Evolutionary conservation across 1,139 yeast genomes (phyloP).

Genomic region (Yamadazyma sp.): DNA sequence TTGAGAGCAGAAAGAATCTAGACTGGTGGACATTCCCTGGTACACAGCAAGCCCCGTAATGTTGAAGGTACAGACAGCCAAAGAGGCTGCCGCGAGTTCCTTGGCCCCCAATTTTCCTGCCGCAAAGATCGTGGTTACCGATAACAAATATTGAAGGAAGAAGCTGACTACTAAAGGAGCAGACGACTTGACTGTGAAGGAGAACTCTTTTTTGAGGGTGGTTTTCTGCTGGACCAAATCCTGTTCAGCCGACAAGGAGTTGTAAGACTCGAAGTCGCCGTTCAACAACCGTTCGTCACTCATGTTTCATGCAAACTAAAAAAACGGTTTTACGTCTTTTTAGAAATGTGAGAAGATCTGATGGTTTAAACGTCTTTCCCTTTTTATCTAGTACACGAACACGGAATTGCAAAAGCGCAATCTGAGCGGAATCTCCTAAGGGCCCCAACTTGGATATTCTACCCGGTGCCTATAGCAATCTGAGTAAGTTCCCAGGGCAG

Average conservation of each 20-base stretch:
- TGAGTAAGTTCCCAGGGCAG: too few relatives aligned
- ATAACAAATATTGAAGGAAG: conserved; percentile 48
- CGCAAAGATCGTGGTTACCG: conserved; percentile 49
- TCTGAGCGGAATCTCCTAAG: not conserved
- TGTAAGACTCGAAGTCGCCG: conserved; percentile 24
- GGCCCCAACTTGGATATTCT: not conserved
- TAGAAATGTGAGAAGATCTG: not conserved
- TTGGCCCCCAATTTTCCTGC: conserved; percentile 49
- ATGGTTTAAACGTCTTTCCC: not conserved
- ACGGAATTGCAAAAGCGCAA: not conserved
- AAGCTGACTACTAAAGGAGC: conserved; percentile 49
- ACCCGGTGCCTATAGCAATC: not conserved
- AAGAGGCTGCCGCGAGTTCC: conserved; percentile 50
- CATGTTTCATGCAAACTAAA: conserved; percentile 21
- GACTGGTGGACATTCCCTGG: conserved; percentile 56
- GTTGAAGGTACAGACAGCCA: conserved; percentile 50
- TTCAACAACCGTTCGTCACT: conserved; percentile 32
- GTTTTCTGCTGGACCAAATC: conserved; percentile 4
- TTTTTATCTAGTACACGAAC: not conserved
- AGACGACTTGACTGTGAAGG: conserved; percentile 36
- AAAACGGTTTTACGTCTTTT: not conserved
- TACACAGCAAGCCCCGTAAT: conserved; percentile 48
- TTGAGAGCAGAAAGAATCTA: conserved; percentile 55
- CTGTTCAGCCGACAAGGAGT: conserved; percentile 7
- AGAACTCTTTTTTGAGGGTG: conserved; percentile 22